Percentiles rank a stretch among this genome's conserved stretches.
These are phyloP conservation scores for Magnusiomyces tetraspermus DNA, from an alignment of 1,139 yeast genomes.

Conservation along the genomic window DNA sequence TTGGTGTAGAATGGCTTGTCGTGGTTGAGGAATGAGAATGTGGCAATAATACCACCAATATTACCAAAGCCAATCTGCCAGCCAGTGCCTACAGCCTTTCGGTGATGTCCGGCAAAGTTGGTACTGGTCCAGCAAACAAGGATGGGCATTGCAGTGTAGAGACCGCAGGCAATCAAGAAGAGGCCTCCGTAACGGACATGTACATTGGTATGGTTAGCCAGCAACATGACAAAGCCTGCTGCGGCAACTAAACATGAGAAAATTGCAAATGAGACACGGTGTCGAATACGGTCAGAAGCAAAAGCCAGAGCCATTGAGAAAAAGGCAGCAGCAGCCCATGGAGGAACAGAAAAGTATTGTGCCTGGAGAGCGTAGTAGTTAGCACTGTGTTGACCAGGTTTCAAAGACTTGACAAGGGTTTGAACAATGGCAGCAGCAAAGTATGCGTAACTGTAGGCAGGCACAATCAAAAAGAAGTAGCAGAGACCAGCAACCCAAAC, in stretches of 20 bases:
- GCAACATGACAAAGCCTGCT: conserved; percentile 47
- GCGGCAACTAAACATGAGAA: conserved; percentile 39
- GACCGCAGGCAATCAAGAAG: conserved; percentile 56
- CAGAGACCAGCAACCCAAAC: conserved; percentile 50
- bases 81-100: conserved; percentile 65
- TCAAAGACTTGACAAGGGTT: conserved; percentile 26
- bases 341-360: conserved; percentile 60
- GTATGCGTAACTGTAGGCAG: conserved; percentile 64
- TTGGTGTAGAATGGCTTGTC: conserved; percentile 53
- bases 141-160: conserved; percentile 66
- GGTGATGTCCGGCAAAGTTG: conserved; percentile 59
- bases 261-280: conserved; percentile 43
- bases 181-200: conserved; percentile 58
- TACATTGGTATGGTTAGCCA: conserved; percentile 28
- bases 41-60: conserved; percentile 70
- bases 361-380: conserved; percentile 55
- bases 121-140: conserved; percentile 65
- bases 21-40: conserved; percentile 47
- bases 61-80: conserved; percentile 77
- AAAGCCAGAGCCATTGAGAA: conserved; percentile 41
- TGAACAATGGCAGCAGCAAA: conserved; percentile 59
- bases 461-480: conserved; percentile 56
- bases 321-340: conserved; percentile 60
- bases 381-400: background rate
- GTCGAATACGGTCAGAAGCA: conserved; percentile 36